These are phyloP conservation scores for Lathyrus aphaca DNA, from an alignment of 306 rosid genomes.

Conservation along the genomic window DNA sequence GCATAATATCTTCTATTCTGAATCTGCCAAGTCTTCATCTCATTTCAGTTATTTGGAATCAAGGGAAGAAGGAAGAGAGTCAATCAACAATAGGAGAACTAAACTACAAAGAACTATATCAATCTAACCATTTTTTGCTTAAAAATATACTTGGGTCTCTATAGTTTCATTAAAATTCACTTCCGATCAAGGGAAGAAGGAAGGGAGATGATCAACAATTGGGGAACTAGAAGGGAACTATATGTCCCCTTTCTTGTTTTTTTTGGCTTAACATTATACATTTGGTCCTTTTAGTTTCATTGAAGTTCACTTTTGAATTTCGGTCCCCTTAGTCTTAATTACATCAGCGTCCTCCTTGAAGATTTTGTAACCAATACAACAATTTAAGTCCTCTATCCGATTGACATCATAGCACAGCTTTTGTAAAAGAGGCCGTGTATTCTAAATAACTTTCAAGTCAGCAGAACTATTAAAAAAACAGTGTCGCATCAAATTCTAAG, in stretches of 20 bases:
- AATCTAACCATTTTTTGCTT: too few relatives aligned
- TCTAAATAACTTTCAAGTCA: not conserved
- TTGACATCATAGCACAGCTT: not conserved
- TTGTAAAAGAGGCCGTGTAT: not conserved
- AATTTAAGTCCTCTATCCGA: not conserved
- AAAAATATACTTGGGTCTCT: too few relatives aligned
- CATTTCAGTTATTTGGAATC: conserved; percentile 28
- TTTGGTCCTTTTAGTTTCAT: not conserved
- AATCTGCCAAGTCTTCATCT: not conserved
- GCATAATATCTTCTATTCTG: conserved; percentile 6
- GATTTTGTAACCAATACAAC: not conserved
- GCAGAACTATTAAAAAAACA: not conserved
- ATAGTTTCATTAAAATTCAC: too few relatives aligned
- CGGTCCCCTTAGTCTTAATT: conserved; percentile 1
- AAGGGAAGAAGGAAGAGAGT: not conserved
- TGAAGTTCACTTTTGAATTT: not conserved
- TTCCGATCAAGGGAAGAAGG: conserved; percentile 1
- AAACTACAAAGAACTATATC: too few relatives aligned
- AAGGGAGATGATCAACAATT: conserved; percentile 4
- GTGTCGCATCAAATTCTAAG: not conserved
- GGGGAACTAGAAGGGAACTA: not conserved
- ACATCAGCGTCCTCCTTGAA: not conserved
- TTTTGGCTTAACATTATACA: not conserved
- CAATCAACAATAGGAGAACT: too few relatives aligned
- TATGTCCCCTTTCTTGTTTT: not conserved